Evolutionary conservation across 225 moss, liverwort and hornwort species (phyloP), one percentile per base, ranked within the genome.

Genomic region (Bryum argenteum): DNA sequence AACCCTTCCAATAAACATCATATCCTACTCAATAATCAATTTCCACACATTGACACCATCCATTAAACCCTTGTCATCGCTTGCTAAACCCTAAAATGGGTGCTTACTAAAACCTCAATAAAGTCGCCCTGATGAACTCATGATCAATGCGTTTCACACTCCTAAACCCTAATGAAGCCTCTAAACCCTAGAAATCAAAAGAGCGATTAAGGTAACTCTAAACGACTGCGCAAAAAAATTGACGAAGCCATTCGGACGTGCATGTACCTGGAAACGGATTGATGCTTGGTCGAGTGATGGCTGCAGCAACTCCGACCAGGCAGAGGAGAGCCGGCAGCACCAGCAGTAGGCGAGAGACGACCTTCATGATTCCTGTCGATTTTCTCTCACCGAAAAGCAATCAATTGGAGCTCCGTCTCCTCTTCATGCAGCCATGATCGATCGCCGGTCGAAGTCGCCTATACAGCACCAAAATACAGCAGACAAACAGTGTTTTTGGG

Each of bases 251-350:
- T 17, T 47, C 45, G 13, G 22, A 12, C 19, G 24, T 57, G 16
- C 8, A 13, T 6, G 28, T 63, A 84, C 84, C 84, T 65, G 84
- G 84, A 72, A 84, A 84, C 23, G 84, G 84, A 68, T 84, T 74
- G 71, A 81, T 65, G 5, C 10, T 54, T 16, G 67, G 60, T 41
- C 78, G 28, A n/a, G 14, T 50, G 7, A 71, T 70, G 41, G 75
- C 81, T 55, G 63, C 73, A 7, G 57, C 76, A 24, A 38, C 38
- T 44, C 65, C 80, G 19, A 55, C 59, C 37, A 80, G 40, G 54
- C 54, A 26, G 14, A 73, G n/a, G 4, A 73, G 28, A 28, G 20
- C 26, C 72, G 54, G 54, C 26, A 74, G 9, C 19, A 40, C 15
- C 6, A 42, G 18, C 55, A 61, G 41, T 61, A 61, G 63, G 53